Conservation (phyloP, 805 yeast genomes). For the Clavispora santaluciae region DNA sequence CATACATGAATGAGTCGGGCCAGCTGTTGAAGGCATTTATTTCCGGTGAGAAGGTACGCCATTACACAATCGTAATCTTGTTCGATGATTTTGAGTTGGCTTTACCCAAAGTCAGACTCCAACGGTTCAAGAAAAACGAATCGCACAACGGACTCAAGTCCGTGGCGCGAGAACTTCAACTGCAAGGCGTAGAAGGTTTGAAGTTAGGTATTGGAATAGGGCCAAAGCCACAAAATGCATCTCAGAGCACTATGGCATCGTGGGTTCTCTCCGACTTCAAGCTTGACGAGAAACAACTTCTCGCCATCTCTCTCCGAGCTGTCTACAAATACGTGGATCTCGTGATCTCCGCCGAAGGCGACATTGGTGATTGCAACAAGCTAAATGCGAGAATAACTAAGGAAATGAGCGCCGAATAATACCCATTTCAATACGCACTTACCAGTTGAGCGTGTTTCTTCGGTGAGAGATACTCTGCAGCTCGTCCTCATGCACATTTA, state of each 20-base stretch:
- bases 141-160: constrained; percentile 38
- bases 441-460: constrained; percentile 2
- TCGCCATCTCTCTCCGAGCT: constrained; percentile 13
- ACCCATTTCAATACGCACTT: constrained; percentile 1
- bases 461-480: not conserved
- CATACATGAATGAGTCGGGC: constrained; percentile 39
- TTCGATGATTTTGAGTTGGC: constrained; percentile 37
- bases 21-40: constrained; percentile 24
- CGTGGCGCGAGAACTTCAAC: constrained; percentile 11
- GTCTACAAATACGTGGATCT: constrained; percentile 19
- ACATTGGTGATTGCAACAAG: constrained; percentile 22
- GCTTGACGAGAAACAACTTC: constrained; percentile 18
- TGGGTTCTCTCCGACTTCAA: constrained; percentile 39
- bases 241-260: constrained; percentile 29
- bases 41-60: constrained; percentile 14
- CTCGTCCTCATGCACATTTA: not conserved
- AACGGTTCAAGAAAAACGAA: constrained; percentile 30
- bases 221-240: constrained; percentile 35
- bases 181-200: constrained; percentile 11
- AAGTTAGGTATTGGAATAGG: constrained; percentile 40
- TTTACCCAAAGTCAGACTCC: constrained; percentile 27
- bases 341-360: constrained; percentile 20
- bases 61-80: constrained; percentile 20
- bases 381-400: constrained; percentile 19
- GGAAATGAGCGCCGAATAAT: constrained; percentile 3